These are phyloP conservation scores for Daldinia grandis DNA, from an alignment of 495 filamentous ascomycete species.

Conservation along the genomic window DNA sequence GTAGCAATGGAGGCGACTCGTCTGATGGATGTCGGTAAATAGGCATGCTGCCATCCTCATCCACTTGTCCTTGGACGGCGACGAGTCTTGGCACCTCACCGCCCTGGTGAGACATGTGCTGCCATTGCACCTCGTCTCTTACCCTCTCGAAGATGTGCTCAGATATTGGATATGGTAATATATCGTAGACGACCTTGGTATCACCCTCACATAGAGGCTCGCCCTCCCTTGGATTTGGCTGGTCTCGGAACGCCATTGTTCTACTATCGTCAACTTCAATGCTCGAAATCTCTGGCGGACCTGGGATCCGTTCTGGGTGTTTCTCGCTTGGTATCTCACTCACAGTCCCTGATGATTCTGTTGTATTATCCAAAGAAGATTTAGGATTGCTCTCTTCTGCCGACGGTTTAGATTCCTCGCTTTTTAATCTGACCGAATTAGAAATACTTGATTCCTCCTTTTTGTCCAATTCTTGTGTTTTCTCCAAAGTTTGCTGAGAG, in stretches of 20 bases:
- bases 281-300: conserved; percentile 18
- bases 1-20: conserved; percentile 79
- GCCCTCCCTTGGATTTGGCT: conserved; percentile 19
- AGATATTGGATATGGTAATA: conserved; percentile 63
- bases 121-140: conserved; percentile 82
- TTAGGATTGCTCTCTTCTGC: conserved; percentile 5
- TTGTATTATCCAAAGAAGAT: background rate
- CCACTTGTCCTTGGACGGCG: conserved; percentile 81
- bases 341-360: conserved; percentile 10
- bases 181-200: conserved; percentile 74
- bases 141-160: conserved; percentile 74
- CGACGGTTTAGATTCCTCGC: conserved; percentile 1
- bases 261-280: conserved; percentile 38
- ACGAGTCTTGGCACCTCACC: conserved; percentile 95
- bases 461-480: conserved; percentile 6
- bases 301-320: conserved; percentile 3
- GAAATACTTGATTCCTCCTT: conserved; percentile 11
- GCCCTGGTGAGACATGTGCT: conserved; percentile 89
- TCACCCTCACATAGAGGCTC: conserved; percentile 74
- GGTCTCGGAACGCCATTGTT: conserved; percentile 25
- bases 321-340: conserved; percentile 19
- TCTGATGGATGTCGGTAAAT: conserved; percentile 95
- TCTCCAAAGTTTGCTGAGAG: conserved; percentile 1
- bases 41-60: conserved; percentile 78
- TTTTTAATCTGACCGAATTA: conserved; percentile 11